Percentiles rank a stretch among this genome's conserved stretches.
These are phyloP conservation scores for Hypoxylon intermedium DNA, from an alignment of 495 filamentous ascomycete species.

Conservation along the genomic window DNA sequence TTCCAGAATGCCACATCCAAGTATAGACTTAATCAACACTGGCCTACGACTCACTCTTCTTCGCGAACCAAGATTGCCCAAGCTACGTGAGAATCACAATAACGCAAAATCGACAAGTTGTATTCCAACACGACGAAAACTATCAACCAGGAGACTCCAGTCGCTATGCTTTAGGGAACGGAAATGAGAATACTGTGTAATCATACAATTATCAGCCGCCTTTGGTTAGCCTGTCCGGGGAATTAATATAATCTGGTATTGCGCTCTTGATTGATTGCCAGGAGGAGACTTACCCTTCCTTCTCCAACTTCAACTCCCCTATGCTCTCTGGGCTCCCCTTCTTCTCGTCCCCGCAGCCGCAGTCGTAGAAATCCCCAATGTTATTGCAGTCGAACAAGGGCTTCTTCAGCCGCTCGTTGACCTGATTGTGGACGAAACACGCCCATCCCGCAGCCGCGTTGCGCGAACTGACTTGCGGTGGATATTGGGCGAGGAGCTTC, in stretches of 20 bases:
- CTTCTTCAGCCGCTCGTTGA: constrained; percentile 87
- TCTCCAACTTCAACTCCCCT: constrained; percentile 44
- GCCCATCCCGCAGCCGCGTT: constrained; percentile 89
- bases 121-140: neutral
- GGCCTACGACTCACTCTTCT: too few relatives aligned
- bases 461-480: constrained; percentile 88
- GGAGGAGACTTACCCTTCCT: constrained; percentile 44
- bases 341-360: constrained; percentile 83
- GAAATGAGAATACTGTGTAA: constrained; percentile 2
- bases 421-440: constrained; percentile 92
- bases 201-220: constrained; percentile 18
- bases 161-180: constrained; percentile 21
- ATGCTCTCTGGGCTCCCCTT: constrained; percentile 44
- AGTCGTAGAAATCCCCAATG: constrained; percentile 93
- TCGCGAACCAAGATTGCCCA: too few relatives aligned
- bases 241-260: constrained; percentile 14
- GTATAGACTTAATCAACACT: too few relatives aligned
- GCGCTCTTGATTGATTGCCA: neutral
- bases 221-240: constrained; percentile 21
- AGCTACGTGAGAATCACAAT: too few relatives aligned
- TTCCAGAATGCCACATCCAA: too few relatives aligned
- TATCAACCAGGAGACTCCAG: constrained; percentile 17
- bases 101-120: too few relatives aligned
- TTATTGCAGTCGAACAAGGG: constrained; percentile 84
- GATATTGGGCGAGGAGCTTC: constrained; percentile 77